Percentiles rank a stretch among this genome's conserved stretches.
phyloP scores from a whole-genome alignment of 2,329 filamentous ascomycete species.

The Cytospora piceae region DNA sequence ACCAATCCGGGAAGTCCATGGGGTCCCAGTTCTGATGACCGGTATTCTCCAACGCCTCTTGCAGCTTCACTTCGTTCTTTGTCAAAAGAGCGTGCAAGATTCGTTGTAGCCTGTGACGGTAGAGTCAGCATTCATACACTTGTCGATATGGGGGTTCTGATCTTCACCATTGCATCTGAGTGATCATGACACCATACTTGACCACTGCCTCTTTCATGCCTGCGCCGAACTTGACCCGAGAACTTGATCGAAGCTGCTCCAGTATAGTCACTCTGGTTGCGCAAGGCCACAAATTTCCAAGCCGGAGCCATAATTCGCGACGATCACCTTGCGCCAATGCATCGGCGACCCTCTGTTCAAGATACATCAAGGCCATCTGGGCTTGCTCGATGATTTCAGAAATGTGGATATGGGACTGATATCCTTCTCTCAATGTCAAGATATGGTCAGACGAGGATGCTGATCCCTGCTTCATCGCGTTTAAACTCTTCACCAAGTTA shows the following conservation, averaged over 20 bases:
- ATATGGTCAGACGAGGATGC: too few relatives aligned
- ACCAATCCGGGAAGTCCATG: slow-evolving; percentile 60
- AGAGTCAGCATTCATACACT: not conserved
- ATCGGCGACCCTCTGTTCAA: not conserved
- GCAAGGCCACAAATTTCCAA: slow-evolving; percentile 50
- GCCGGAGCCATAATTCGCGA: slow-evolving; percentile 44
- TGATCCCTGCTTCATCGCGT: not conserved
- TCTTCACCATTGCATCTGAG: slow-evolving; percentile 46
- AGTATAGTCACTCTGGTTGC: slow-evolving; percentile 49
- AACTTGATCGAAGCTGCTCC: slow-evolving; percentile 48
- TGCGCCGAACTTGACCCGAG: slow-evolving; percentile 36
- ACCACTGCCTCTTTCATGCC: slow-evolving; percentile 47
- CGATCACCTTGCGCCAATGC: not conserved
- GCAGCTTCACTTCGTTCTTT: slow-evolving; percentile 36
- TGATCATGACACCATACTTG: slow-evolving; percentile 47
- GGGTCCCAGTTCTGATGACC: slow-evolving; percentile 64
- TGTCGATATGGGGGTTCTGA: not conserved
- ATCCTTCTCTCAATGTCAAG: not conserved
- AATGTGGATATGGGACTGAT: not conserved
- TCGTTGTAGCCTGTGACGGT: slow-evolving; percentile 40
- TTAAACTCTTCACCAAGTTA: not conserved
- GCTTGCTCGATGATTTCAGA: not conserved
- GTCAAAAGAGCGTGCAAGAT: slow-evolving; percentile 41
- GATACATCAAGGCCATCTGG: not conserved
- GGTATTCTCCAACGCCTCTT: slow-evolving; percentile 49